Conservation (phyloP, 495 filamentous ascomycete genomes). For the Hapsidospora chrysogenum region DNA sequence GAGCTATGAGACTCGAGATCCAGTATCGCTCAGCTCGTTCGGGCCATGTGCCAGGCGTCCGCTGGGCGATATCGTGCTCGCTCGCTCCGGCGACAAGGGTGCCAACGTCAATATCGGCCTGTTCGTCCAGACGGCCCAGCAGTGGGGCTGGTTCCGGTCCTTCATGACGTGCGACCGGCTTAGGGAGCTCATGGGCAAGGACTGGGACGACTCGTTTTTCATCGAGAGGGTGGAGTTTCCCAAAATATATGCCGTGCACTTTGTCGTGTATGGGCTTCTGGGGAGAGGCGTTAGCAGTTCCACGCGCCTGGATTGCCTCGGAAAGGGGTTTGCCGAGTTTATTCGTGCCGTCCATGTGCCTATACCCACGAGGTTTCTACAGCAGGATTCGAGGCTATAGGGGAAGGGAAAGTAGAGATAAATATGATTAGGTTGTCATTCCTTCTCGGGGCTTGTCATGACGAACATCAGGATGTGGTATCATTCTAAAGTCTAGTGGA, state of each 20-base stretch:
- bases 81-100: conserved; percentile 18
- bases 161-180: conserved; percentile 23
- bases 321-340: conserved; percentile 17
- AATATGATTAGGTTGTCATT: too few species aligned
- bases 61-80: conserved; percentile 29
- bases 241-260: conserved; percentile 28
- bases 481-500: too few species aligned
- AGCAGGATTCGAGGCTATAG: too few species aligned
- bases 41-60: conserved; percentile 24
- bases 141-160: conserved; percentile 33
- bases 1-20: neutral
- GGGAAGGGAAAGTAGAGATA: too few species aligned
- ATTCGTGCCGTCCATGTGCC: neutral
- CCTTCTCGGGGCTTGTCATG: too few species aligned
- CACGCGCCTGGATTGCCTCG: conserved; percentile 32
- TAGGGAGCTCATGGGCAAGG: conserved; percentile 21
- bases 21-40: conserved; percentile 9
- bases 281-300: conserved; percentile 36
- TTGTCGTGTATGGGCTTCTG: conserved; percentile 35
- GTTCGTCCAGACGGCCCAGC: conserved; percentile 21
- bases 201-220: conserved; percentile 15
- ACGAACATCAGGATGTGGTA: too few species aligned
- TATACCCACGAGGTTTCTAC: too few species aligned
- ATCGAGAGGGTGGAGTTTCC: conserved; percentile 24
- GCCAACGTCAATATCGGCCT: conserved; percentile 35